Evolutionary conservation across 2,329 filamentous ascomycete genomes (phyloP).

Genomic region (Alternaria triticimaculans): DNA sequence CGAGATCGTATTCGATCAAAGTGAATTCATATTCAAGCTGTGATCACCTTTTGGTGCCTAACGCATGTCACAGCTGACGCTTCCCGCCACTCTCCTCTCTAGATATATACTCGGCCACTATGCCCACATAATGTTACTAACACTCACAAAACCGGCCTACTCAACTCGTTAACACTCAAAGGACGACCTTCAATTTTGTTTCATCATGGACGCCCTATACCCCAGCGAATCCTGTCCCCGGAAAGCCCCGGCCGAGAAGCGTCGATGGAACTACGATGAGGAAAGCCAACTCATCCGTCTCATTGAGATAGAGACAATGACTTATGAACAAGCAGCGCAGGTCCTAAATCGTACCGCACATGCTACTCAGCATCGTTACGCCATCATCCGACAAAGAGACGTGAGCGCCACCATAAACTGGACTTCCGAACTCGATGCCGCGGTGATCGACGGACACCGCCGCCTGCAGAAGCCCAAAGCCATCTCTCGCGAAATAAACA

Average conservation of each 20-base stretch:
- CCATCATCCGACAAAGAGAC: background rate
- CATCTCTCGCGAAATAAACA: constrained; percentile 1
- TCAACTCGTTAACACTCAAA: background rate
- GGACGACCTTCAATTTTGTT: background rate
- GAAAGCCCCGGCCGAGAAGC: background rate
- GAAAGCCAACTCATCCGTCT: constrained; percentile 3
- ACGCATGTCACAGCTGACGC: background rate
- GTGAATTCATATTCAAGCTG: background rate
- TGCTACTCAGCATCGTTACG: background rate
- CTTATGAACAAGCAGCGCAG: background rate
- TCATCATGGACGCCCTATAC: background rate
- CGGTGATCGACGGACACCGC: constrained; percentile 8
- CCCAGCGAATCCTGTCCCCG: background rate
- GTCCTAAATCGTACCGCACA: background rate
- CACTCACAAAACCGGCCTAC: background rate
- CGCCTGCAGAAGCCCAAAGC: background rate
- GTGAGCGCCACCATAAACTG: constrained; percentile 2
- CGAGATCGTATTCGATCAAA: background rate
- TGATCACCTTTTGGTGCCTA: background rate
- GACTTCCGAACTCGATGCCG: constrained; percentile 4
- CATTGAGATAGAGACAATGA: background rate
- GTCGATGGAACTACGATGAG: constrained; percentile 13
- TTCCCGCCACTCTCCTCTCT: background rate
- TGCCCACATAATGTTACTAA: background rate
- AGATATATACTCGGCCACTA: background rate